phyloP scores from a whole-genome alignment of 2,329 filamentous ascomycete genomes.

The Arachnomyces sp. region DNA sequence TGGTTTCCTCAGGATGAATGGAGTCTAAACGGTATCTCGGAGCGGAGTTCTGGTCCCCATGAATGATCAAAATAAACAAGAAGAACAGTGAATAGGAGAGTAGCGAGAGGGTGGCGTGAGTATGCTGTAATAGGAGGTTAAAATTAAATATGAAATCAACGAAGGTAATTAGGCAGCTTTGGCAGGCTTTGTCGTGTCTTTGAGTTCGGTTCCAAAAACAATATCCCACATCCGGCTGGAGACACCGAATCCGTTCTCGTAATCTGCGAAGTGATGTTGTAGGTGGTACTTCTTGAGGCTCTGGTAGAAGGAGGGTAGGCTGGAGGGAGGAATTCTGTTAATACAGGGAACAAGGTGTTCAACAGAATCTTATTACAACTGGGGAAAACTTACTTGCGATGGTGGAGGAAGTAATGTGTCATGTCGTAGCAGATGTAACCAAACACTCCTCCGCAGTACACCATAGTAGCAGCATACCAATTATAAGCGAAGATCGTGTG shows the following conservation, averaged over 20 bases:
- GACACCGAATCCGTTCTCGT: constrained; percentile 94
- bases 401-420: constrained; percentile 98
- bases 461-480: constrained; percentile 71
- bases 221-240: constrained; percentile 94
- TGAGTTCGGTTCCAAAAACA: constrained; percentile 82
- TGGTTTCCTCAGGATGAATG: no score
- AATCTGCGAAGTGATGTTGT: constrained; percentile 95
- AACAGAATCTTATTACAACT: constrained; percentile 16
- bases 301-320: constrained; percentile 80
- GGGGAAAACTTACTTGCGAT: constrained; percentile 76
- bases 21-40: no score
- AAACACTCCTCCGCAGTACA: constrained; percentile 85
- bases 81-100: no score
- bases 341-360: constrained; percentile 2
- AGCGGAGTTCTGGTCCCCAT: no score
- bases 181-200: constrained; percentile 13
- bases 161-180: constrained; percentile 16
- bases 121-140: background rate
- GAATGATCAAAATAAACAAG: no score
- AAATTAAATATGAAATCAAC: background rate
- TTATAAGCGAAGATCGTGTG: constrained; percentile 74
- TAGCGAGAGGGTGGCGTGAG: no score
- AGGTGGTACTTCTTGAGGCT: constrained; percentile 95
- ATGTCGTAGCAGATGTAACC: constrained; percentile 95
- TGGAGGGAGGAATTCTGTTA: constrained; percentile 22